Base-by-base conservation (phyloP, 805 yeast genomes). In the Tetrapisispora namnaoensis region DNA sequence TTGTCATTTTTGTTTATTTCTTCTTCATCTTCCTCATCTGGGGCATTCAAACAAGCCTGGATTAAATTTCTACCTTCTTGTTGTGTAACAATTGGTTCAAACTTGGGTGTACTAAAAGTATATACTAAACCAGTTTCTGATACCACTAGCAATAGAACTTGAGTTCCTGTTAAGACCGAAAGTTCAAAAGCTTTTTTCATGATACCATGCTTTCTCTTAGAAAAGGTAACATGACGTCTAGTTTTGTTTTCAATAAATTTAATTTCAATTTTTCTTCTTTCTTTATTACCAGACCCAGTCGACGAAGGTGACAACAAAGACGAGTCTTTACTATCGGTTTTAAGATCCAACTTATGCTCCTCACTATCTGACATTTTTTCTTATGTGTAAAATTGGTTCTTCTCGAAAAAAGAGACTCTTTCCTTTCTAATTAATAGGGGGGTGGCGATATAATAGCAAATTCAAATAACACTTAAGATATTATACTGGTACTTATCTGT, bases 171-270 rank as follows among this genome's bases (percentile, higher is more conserved):
- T 59, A 93, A 77, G 47, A 93, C 98, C 20, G 95, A 85, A 55
- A 93, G 76, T 68, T 93, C 99, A 70, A 91, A 93, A n/a, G 99
- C 99, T 73, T 93, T 93, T 73, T 93, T 93, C 99, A 93, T 93
- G 62, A 93, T 91, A 59, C 99, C 99, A 42, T 96, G 98, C 71
- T 91, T 91, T 71, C 99, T 85, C 73, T 93, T 93, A 47, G 97
- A 88, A 63, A 93, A 93, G 30, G 99, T 93, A 60, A 93, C 95
- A 70, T 93, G 99, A 63, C 99, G 86, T 68, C 99, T 82, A 20
- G 96, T 87, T 72, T 93, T 93, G 70, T 93, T 97, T 72, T 91
- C 96, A 62, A 93, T 93, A 65, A 93, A 93, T 73, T 88, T 87
- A 67, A 93, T 93, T 70, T 93, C 99, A 61, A 91, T 91, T 70